phyloP scores from a whole-genome alignment of 164 flowering plant species.

The Berberis vulgaris region DNA sequence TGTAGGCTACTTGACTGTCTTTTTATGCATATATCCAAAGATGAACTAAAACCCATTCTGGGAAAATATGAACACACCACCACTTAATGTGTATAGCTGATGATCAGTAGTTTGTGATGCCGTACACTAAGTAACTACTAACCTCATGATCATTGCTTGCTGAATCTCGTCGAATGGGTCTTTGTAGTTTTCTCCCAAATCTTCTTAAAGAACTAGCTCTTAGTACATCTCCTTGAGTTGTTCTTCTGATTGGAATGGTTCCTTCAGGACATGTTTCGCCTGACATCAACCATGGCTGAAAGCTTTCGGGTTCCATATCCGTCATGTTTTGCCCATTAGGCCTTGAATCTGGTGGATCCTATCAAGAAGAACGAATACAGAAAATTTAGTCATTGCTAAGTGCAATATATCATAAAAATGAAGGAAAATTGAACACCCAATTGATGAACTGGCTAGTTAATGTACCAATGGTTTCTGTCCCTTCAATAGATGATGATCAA shows the following conservation, averaged over 20 bases:
- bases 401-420: neutral
- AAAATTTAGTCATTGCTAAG: neutral
- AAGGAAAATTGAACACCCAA: too few species aligned
- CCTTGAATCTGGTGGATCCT: slow-evolving; percentile 78
- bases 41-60: too few species aligned
- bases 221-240: slow-evolving; percentile 61
- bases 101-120: too few species aligned
- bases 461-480: slow-evolving; percentile 80
- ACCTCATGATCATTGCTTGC: slow-evolving; percentile 90
- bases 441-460: too few species aligned
- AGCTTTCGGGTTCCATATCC: slow-evolving; percentile 25
- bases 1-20: too few species aligned
- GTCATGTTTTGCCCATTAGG: slow-evolving; percentile 45
- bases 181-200: slow-evolving; percentile 60
- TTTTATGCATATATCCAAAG: too few species aligned
- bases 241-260: slow-evolving; percentile 87
- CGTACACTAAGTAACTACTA: slow-evolving; percentile 7
- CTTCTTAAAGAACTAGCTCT: slow-evolving; percentile 51
- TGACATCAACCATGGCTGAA: slow-evolving; percentile 62
- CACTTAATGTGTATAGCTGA: too few species aligned
- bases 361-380: slow-evolving; percentile 2
- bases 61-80: too few species aligned
- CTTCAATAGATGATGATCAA: slow-evolving; percentile 85
- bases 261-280: slow-evolving; percentile 85
- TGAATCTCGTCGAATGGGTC: slow-evolving; percentile 56